Conservation (phyloP, 1,284 basidiomycete genomes). For the Acaromyces ingoldii region DNA sequence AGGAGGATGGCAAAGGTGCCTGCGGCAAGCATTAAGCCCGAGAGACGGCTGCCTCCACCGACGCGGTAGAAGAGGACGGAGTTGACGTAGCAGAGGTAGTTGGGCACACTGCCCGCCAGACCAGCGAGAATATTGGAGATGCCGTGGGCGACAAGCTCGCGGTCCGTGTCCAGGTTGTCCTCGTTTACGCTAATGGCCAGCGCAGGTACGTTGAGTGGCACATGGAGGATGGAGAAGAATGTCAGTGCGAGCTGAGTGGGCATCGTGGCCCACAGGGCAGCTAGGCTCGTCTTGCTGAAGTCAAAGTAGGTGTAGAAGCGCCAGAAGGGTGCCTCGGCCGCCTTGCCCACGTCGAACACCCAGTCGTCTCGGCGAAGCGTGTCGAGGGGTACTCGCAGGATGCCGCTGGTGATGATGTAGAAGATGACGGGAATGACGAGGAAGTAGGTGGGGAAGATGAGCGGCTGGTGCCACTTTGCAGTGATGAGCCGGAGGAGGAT, state of each 20-base stretch:
- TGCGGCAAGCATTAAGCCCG: slow-evolving; percentile 77
- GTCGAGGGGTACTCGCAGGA: slow-evolving; percentile 63
- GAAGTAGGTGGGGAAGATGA: slow-evolving; percentile 87
- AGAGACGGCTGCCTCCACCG: slow-evolving; percentile 76
- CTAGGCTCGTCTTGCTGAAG: slow-evolving; percentile 36
- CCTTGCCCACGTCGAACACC: slow-evolving; percentile 74
- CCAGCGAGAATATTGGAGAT: slow-evolving; percentile 83
- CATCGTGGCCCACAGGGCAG: slow-evolving; percentile 52
- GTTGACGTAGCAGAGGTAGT: slow-evolving; percentile 55
- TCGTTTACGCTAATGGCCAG: slow-evolving; percentile 86
- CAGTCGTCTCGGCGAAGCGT: slow-evolving; percentile 68
- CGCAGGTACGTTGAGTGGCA: slow-evolving; percentile 67
- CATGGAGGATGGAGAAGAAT: slow-evolving; percentile 90
- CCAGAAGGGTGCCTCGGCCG: slow-evolving; percentile 43
- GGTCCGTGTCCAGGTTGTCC: slow-evolving; percentile 84
- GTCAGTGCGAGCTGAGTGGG: slow-evolving; percentile 57
- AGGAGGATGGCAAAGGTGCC: slow-evolving; percentile 71
- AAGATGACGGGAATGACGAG: slow-evolving; percentile 76
- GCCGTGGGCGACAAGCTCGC: slow-evolving; percentile 87
- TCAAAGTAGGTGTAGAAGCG: slow-evolving; percentile 51
- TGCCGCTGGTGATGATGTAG: slow-evolving; percentile 67
- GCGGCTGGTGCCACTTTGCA: slow-evolving; percentile 73
- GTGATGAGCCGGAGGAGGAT: slow-evolving; percentile 76
- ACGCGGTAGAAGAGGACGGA: slow-evolving; percentile 72
- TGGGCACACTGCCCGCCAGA: slow-evolving; percentile 67